phyloP scores from a whole-genome alignment of 2,329 filamentous ascomycete species.

The Talaromyces sp. region DNA sequence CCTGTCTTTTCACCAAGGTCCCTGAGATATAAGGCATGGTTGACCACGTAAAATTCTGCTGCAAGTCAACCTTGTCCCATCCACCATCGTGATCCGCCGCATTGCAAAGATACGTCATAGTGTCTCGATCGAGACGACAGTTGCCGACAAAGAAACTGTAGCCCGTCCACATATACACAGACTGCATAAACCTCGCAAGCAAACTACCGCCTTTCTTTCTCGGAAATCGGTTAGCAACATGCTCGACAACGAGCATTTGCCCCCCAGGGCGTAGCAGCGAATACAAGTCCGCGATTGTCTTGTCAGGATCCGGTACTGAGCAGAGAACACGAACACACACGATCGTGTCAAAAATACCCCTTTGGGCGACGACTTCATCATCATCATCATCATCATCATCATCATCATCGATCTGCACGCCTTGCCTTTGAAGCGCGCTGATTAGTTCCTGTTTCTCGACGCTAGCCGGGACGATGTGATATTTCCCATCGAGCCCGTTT shows the following conservation, averaged over 20 bases:
- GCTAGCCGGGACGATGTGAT: constrained; percentile 46
- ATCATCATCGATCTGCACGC: constrained; percentile 24
- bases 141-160: constrained; percentile 52
- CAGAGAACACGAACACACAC: constrained; percentile 53
- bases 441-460: constrained; percentile 45
- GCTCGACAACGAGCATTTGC: constrained; percentile 52
- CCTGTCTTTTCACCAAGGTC: constrained; percentile 33
- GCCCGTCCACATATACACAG: constrained; percentile 41
- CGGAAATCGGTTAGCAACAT: constrained; percentile 51
- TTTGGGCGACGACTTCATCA: not conserved
- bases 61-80: constrained; percentile 48
- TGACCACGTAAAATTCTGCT: constrained; percentile 34
- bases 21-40: constrained; percentile 40
- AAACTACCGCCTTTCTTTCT: constrained; percentile 36
- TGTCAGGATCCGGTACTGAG: constrained; percentile 46
- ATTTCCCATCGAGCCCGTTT: constrained; percentile 43
- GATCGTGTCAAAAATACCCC: constrained; percentile 52
- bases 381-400: no score
- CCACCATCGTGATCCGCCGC: constrained; percentile 39
- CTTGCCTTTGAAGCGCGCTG: constrained; percentile 40
- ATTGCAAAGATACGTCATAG: constrained; percentile 37
- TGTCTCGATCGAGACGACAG: constrained; percentile 50
- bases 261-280: constrained; percentile 51
- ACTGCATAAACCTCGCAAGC: constrained; percentile 43
- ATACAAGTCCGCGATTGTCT: constrained; percentile 46